Percentiles rank a stretch among this genome's conserved stretches.
Evolutionary conservation across 2,329 filamentous ascomycete genomes (phyloP).

Genomic region (Aspergillus tanneri): DNA sequence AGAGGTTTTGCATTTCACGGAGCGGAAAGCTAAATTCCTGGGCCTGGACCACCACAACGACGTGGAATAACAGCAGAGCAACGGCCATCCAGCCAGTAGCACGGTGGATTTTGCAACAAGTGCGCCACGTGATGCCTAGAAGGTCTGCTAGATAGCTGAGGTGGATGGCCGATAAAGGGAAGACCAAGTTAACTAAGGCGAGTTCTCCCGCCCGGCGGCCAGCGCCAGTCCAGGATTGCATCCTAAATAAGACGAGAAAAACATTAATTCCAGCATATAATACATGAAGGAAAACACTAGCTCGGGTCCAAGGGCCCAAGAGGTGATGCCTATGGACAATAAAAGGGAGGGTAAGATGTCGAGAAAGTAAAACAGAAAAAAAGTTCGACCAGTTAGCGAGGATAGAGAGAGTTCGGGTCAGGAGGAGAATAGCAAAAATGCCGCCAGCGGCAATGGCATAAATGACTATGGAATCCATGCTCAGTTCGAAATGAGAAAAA

Average conservation of each 20-base stretch:
- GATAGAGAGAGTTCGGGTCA: constrained; percentile 9
- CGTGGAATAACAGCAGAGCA: constrained; percentile 19
- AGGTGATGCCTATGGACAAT: constrained; percentile 17
- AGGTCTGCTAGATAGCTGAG: constrained; percentile 19
- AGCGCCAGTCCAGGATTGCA: constrained; percentile 11
- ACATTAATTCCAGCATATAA: constrained; percentile 19
- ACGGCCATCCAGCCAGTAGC: constrained; percentile 21
- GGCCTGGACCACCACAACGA: constrained; percentile 13
- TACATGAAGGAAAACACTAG: constrained; percentile 15
- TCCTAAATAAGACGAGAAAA: constrained; percentile 19
- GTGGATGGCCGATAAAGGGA: constrained; percentile 20
- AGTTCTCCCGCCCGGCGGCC: constrained; percentile 20
- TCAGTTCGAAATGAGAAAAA: neutral
- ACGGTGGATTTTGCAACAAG: constrained; percentile 20
- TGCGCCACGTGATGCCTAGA: constrained; percentile 16
- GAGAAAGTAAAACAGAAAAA: constrained; percentile 14
- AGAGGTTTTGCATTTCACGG: constrained; percentile 14
- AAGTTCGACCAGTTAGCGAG: constrained; percentile 10
- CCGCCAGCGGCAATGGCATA: constrained; percentile 19
- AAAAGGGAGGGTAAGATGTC: constrained; percentile 18
- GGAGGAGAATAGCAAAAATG: constrained; percentile 16
- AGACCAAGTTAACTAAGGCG: constrained; percentile 25
- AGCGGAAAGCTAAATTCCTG: constrained; percentile 14
- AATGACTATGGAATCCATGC: constrained; percentile 5
- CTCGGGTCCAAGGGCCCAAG: constrained; percentile 19